Evolutionary conservation across 2,329 filamentous ascomycete genomes (phyloP).

Genomic region (Fusarium compactum): DNA sequence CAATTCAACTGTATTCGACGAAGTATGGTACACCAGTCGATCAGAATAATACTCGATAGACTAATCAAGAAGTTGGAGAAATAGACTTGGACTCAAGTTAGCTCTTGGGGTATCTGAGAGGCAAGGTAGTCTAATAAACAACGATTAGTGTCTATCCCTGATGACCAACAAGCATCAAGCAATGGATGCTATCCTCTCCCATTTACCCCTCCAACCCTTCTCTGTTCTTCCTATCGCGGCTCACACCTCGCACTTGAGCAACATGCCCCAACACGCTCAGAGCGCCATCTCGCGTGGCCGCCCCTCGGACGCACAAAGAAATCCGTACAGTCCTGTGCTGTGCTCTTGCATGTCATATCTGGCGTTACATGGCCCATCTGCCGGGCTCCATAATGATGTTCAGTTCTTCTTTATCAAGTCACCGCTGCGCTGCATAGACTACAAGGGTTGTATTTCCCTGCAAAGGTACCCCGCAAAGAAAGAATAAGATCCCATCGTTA

Average conservation of each 20-base stretch:
- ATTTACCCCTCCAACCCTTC: neutral
- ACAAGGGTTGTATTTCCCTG: constrained; percentile 30
- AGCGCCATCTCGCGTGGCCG: constrained; percentile 49
- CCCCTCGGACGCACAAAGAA: constrained; percentile 39
- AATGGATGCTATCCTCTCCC: neutral
- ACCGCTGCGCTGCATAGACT: constrained; percentile 7
- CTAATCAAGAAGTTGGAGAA: constrained; percentile 1
- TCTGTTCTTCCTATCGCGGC: constrained; percentile 16
- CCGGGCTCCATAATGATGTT: constrained; percentile 31
- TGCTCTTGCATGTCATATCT: constrained; percentile 14
- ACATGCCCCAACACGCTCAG: constrained; percentile 29
- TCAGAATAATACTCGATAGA: constrained; percentile 15
- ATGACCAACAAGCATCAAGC: neutral
- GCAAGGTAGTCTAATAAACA: neutral
- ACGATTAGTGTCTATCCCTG: neutral
- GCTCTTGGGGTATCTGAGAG: neutral
- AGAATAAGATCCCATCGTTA: neutral
- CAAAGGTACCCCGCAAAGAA: constrained; percentile 15
- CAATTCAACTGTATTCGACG: constrained; percentile 27
- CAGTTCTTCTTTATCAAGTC: neutral
- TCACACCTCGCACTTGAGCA: constrained; percentile 39
- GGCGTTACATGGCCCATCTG: constrained; percentile 45
- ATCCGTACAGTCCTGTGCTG: constrained; percentile 23
- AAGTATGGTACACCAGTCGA: constrained; percentile 15
- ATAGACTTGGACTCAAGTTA: neutral